Base-by-base conservation (phyloP, 768 basidiomycete genomes). In the Leccinum obscurum region DNA sequence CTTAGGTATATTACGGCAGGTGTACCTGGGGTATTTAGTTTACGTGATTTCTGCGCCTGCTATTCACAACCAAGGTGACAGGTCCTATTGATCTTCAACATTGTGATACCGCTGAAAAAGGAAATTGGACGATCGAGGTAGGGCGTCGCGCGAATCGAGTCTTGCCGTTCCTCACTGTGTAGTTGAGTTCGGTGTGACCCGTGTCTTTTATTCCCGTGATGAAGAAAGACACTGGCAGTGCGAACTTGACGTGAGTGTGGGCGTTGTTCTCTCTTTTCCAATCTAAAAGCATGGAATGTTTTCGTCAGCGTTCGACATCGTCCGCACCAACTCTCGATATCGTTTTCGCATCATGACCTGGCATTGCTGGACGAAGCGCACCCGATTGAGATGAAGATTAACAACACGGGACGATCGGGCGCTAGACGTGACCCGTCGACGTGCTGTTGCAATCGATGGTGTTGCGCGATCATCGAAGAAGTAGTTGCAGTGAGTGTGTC, bases 361-460 rank as follows among this genome's bases (percentile, higher is more conserved):
- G 93, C 92, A 1, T 92, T 88, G 70, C 73, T 95, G 37, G 87
- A 90, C 62, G 95, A 97, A 71, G 80, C 83, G 50, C 91, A 90
- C 67, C 86, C 90, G 0, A 87, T 98, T 64, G 69, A 71, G 11
- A 77, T 98, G 44, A 78, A 84, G 51, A 79, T 96, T 15, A 83
- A 76, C 4, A 96, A 95, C 68, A 68, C 76, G 4, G 4, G 94
- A 96, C 69, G 83, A 84, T 51, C 78, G 85, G 22, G 80, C 86
- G 26, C 73, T 98, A 13, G 85, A 90, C 17, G 75, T 93, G 14
- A 76, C 80, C 8, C 5, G 76, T 93, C 13, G 91, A 94, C 58
- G 81, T 91, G 5, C 77, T 96, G 57, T 73, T 98, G 35, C 92
- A 93, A 57, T 93, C 93, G 2, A 82, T 84, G 3, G 90, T 32